Base-by-base conservation (phyloP, 495 filamentous ascomycete genomes). In the Aspergillus nanangensis region DNA sequence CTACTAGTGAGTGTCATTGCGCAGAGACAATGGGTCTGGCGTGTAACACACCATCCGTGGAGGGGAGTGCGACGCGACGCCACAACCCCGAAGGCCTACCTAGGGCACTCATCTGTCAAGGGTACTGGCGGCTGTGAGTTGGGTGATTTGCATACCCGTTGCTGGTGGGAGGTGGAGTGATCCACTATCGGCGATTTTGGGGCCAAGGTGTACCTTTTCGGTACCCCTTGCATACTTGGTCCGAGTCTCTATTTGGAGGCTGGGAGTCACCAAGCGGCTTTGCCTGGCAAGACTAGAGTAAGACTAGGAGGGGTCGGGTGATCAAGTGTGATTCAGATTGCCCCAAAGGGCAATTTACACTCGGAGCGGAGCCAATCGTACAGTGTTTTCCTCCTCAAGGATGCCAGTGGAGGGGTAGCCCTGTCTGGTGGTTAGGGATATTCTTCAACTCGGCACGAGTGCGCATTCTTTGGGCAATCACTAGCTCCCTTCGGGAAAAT, bases 131-230 rank as follows among this genome's bases (percentile, higher is more conserved):
- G 35, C 35, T 17, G 3, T 15, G 19, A 38, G 35, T 9, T 38
- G 11, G 15, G 19, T 38, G 35, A 11, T 29, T 29, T 29, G 25
- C 25, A 29, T 29, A 29, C 25, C 25, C 25, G 25, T 7, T 20
- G 10, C 15, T 18, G 11, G 35, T 14, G 35, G 14, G 35, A 9
- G 11, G 35, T 14, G 35, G 14, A 15, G 35, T 13, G 35, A 14
- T 38, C 35, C 35, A 38, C 35, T 15, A 15, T 38, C 35, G 35
- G 35, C 15, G 35, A 38, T 17, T 38, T 38, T 38, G 35, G 9
- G 35, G n/a, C 14, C 14, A 17, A 17, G 35, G 19, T 14, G n/a
- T 9, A 20, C 19, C 2, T 38, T 9, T 38, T 38, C 35, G 14
- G 35, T 10, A 14, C 15, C 35, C 35, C 35, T 38, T 38, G 35